Evolutionary conservation across 129 eudicot genomes (phyloP).

Genomic region (Logfia minima): DNA sequence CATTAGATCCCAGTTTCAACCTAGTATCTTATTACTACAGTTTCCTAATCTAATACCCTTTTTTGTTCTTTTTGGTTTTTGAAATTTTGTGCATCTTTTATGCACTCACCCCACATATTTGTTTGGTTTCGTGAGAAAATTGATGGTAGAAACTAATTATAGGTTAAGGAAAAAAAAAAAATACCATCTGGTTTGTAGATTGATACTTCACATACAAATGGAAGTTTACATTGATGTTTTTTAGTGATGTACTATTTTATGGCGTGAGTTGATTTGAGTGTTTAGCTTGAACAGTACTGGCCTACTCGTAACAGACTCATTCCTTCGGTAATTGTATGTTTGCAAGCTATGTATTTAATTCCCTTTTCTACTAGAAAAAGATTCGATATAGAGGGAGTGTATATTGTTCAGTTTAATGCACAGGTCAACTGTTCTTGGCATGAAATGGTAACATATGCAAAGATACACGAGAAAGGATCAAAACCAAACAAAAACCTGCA

Average conservation of each 20-base stretch:
- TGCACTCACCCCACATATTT: conserved; percentile 16
- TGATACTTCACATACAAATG: conserved; percentile 26
- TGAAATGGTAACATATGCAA: background rate
- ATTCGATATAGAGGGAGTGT: background rate
- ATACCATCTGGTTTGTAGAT: conserved; percentile 35
- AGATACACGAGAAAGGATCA: background rate
- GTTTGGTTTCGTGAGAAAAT: conserved; percentile 27
- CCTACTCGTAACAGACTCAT: background rate
- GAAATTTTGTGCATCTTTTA: background rate
- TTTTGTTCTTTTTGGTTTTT: conserved; percentile 13
- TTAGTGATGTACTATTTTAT: background rate
- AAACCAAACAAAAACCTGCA: background rate
- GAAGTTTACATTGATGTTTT: conserved; percentile 13
- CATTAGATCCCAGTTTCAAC: conserved; percentile 35
- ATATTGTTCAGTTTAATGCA: background rate
- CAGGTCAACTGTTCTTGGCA: background rate
- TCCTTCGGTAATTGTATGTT: background rate
- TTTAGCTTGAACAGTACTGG: background rate
- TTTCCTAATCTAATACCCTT: conserved; percentile 23
- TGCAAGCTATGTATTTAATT: background rate
- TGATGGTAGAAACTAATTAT: conserved; percentile 30
- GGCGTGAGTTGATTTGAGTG: background rate
- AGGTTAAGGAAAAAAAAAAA: conserved; percentile 26
- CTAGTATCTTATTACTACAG: background rate
- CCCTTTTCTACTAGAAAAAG: background rate